phyloP scores from a whole-genome alignment of 83 land plant genomes.

The Picea engelmannii region DNA sequence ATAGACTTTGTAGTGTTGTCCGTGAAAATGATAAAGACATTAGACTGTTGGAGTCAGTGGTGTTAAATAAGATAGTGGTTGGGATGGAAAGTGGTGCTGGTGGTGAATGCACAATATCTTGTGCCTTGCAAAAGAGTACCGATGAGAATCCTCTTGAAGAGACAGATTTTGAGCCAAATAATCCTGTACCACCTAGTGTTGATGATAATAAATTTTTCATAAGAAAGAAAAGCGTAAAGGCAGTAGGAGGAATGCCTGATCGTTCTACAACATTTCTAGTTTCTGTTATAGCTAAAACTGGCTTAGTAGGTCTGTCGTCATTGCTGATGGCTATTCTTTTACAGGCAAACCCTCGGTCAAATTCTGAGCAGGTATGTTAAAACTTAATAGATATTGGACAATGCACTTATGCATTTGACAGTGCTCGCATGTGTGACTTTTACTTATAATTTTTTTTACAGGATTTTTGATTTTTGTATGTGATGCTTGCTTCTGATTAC shows the following conservation, averaged over 20 bases:
- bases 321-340: slow-evolving; percentile 81
- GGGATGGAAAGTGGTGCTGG: not conserved
- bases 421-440: too few relatives aligned
- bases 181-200: too few relatives aligned
- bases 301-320: slow-evolving; percentile 10
- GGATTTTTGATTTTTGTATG: not conserved
- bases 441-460: too few relatives aligned
- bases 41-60: not conserved
- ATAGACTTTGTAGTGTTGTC: slow-evolving; percentile 17
- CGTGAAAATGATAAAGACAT: slow-evolving; percentile 11
- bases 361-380: slow-evolving; percentile 76
- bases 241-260: too few relatives aligned
- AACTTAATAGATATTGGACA: not conserved
- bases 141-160: slow-evolving; percentile 14
- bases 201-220: too few relatives aligned
- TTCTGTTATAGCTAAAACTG: too few relatives aligned
- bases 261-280: too few relatives aligned
- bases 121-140: slow-evolving; percentile 11
- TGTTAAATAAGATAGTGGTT: not conserved
- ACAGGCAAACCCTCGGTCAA: slow-evolving; percentile 74
- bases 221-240: too few relatives aligned
- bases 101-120: slow-evolving; percentile 14
- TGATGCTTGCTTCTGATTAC: too few relatives aligned
- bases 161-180: too few relatives aligned
- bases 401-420: slow-evolving; percentile 3